Evolutionary conservation across 228 moss, liverwort and hornwort species (phyloP).

Genomic region (Sphagnum magellanicum): DNA sequence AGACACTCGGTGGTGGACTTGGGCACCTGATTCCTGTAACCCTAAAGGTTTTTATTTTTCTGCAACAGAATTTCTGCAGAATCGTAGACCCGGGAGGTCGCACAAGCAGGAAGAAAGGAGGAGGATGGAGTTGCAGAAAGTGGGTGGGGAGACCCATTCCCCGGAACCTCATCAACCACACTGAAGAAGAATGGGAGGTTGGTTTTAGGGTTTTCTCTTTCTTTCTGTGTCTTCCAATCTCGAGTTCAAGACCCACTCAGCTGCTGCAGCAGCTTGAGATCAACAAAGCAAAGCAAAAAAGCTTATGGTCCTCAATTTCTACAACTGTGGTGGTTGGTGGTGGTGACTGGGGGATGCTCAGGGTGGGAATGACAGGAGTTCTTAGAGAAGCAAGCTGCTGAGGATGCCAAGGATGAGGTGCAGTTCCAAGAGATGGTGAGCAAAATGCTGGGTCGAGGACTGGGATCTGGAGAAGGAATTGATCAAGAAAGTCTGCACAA

Average conservation of each 20-base stretch:
- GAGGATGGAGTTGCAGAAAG: conserved; percentile 41
- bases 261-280: no score
- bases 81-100: conserved; percentile 39
- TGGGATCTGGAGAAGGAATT: conserved; percentile 8
- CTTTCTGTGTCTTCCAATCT: no score
- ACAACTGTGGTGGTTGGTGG: background rate
- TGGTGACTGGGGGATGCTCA: no score
- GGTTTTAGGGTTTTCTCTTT: no score
- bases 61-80: conserved; percentile 31
- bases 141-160: conserved; percentile 37
- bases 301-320: no score
- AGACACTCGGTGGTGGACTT: no score
- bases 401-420: conserved; percentile 32
- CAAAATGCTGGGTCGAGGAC: conserved; percentile 14
- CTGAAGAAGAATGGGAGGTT: conserved; percentile 45
- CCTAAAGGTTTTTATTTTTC: no score
- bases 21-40: no score
- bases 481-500: conserved; percentile 34
- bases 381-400: conserved; percentile 3
- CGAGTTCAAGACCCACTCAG: no score
- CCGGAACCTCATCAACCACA: conserved; percentile 57
- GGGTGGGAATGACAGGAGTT: background rate
- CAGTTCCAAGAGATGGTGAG: conserved; percentile 20
- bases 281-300: no score
- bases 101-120: conserved; percentile 42